Evolutionary conservation across 257 asterid species (phyloP).

Genomic region (Solanum pennellii): DNA sequence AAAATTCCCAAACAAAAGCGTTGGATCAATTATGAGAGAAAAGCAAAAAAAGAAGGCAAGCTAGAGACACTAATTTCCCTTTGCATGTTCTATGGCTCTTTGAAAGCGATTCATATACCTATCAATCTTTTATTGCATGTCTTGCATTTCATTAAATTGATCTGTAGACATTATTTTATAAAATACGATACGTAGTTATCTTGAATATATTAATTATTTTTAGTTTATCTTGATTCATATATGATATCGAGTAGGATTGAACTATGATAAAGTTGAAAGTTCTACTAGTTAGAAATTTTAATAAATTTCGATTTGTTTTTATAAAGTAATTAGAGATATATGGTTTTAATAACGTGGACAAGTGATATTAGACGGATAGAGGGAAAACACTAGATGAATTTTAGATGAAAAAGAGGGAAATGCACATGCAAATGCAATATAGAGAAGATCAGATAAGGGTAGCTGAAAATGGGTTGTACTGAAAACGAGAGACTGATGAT

Average conservation of each 20-base stretch:
- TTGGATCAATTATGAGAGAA: background rate
- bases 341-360: too few species aligned
- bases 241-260: background rate
- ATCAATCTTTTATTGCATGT: background rate
- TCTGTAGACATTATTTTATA: background rate
- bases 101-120: background rate
- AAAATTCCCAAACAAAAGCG: background rate
- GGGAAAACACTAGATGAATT: background rate
- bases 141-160: background rate
- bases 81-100: background rate
- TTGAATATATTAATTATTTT: background rate
- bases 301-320: background rate
- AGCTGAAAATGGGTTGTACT: background rate
- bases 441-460: background rate
- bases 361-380: too few species aligned
- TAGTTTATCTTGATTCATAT: background rate
- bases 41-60: background rate
- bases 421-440: background rate
- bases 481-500: background rate
- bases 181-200: background rate
- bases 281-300: background rate
- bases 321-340: background rate
- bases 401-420: background rate
- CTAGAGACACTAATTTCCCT: background rate
- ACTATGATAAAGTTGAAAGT: background rate